Evolutionary conservation across 352 stramenopile genomes (phyloP), one percentile per base, ranked within the genome.

Genomic region (Phytophthora pistaciae): DNA sequence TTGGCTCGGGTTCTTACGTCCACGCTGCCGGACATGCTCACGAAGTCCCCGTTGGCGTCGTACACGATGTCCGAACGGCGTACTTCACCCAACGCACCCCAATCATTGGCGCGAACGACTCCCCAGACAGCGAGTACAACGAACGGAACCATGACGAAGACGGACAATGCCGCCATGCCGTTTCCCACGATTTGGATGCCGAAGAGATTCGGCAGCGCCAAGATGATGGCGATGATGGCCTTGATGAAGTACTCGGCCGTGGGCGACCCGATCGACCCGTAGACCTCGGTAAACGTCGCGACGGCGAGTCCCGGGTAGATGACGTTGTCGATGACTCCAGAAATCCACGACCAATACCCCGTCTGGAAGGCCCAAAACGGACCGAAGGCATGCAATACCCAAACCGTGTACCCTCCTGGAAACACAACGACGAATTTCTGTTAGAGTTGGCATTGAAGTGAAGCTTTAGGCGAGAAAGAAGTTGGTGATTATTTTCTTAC

Each of bases 131-230:
- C 70, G 8, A 87, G 74, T 4, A 98, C 74, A 21, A 98, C 29
- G 74, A 99, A 99, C 11, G 96, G 95, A 59, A 90, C 69, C 84
- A 98, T 93, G 21, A 96, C 88, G 53, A 98, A 83, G 23, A 97
- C 58, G 42, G 85, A 95, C 56, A 98, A 82, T 6, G 82, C 59
- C 66, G 88, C 74, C 60, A 87, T 93, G 29, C 85, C 82, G 21
- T 91, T 87, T 3, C 91, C 93, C 10, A 98, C 91, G 55, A 98
- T 77, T 56, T 92, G 82, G 40, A 99, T 74, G 23, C 80, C 80
- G 1, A 88, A 55, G 7, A 86, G 40, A 64, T 88, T 88, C 0
- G 80, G 80, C 36, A 88, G 53, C 2, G 80, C 56, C 27, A 86
- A 70, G 11, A 61, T 11, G 38, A 84, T 64, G n/a, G 80, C 77